Conservation (phyloP, 2,329 filamentous ascomycete species). For the Diaporthe velutina region DNA sequence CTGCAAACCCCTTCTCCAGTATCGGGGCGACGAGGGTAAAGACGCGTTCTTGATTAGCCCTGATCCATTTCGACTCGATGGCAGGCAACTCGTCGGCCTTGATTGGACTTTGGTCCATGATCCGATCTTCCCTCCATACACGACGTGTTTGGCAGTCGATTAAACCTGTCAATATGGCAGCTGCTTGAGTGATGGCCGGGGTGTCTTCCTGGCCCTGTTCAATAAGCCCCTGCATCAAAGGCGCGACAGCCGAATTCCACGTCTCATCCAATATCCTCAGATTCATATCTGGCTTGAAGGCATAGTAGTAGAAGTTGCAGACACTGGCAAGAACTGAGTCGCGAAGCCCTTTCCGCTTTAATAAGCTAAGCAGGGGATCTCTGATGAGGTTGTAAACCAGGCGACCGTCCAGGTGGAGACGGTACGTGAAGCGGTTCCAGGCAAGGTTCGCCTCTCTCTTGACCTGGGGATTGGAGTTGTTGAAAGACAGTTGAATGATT, state of each 20-base stretch:
- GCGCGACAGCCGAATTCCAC: slow-evolving; percentile 82
- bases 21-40: slow-evolving; percentile 72
- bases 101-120: slow-evolving; percentile 70
- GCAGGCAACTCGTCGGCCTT: slow-evolving; percentile 83
- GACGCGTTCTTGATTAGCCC: slow-evolving; percentile 76
- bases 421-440: slow-evolving; percentile 88
- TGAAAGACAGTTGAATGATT: slow-evolving; percentile 87
- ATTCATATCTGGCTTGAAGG: slow-evolving; percentile 78
- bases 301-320: slow-evolving; percentile 86
- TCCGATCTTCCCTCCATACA: slow-evolving; percentile 81
- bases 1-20: slow-evolving; percentile 71
- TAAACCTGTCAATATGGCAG: slow-evolving; percentile 79
- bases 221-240: slow-evolving; percentile 72
- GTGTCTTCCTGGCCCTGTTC: slow-evolving; percentile 53
- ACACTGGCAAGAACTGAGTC: slow-evolving; percentile 75
- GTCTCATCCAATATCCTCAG: slow-evolving; percentile 77
- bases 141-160: slow-evolving; percentile 70
- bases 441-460: slow-evolving; percentile 84
- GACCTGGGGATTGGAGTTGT: slow-evolving; percentile 77
- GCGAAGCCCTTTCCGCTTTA: slow-evolving; percentile 75
- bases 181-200: slow-evolving; percentile 69
- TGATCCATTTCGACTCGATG: slow-evolving; percentile 88
- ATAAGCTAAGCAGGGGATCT: slow-evolving; percentile 76
- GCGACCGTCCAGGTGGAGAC: slow-evolving; percentile 73
- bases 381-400: slow-evolving; percentile 57